Percentiles rank a stretch among this genome's conserved stretches.
phyloP scores from a whole-genome alignment of 805 yeast species.

The Yarrowia divulgata region DNA sequence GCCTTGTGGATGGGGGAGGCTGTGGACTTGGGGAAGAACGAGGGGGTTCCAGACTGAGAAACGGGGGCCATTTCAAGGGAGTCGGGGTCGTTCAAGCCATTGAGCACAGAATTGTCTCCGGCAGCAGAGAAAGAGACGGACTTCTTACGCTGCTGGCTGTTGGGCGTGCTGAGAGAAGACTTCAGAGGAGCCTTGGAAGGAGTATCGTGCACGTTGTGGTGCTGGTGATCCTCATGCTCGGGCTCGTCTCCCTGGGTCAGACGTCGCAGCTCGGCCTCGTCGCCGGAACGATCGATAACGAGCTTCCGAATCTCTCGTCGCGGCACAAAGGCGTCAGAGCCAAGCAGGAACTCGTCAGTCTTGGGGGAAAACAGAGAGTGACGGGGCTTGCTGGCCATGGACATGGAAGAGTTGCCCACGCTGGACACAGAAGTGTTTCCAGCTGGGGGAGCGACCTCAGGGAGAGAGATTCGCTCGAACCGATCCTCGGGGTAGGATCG shows the following conservation, averaged over 20 bases:
- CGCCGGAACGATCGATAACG: constrained; percentile 56
- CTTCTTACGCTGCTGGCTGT: constrained; percentile 37
- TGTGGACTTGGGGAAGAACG: constrained; percentile 36
- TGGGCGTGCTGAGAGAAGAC: constrained; percentile 33
- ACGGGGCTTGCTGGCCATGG: constrained; percentile 26
- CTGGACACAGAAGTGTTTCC: constrained; percentile 28
- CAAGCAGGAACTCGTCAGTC: constrained; percentile 71
- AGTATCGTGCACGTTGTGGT: constrained; percentile 20
- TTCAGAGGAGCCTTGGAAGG: constrained; percentile 34
- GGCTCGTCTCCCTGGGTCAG: constrained; percentile 26
- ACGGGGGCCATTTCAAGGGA: constrained; percentile 28
- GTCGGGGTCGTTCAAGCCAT: constrained; percentile 31
- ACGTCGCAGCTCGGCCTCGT: constrained; percentile 43
- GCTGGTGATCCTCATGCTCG: constrained; percentile 41
- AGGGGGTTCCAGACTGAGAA: constrained; percentile 16
- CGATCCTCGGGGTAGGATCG: constrained; percentile 35
- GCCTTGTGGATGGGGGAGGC: constrained; percentile 25
- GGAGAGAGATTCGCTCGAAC: constrained; percentile 25
- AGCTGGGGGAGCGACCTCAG: constrained; percentile 19
- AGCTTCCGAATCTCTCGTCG: constrained; percentile 61
- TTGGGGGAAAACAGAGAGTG: constrained; percentile 53
- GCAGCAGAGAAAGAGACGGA: constrained; percentile 31
- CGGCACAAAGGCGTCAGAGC: constrained; percentile 76
- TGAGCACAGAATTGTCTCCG: constrained; percentile 34
- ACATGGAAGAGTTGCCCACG: constrained; percentile 3